Conservation (phyloP, 352 stramenopile species). For the Phytophthora parvispora region DNA sequence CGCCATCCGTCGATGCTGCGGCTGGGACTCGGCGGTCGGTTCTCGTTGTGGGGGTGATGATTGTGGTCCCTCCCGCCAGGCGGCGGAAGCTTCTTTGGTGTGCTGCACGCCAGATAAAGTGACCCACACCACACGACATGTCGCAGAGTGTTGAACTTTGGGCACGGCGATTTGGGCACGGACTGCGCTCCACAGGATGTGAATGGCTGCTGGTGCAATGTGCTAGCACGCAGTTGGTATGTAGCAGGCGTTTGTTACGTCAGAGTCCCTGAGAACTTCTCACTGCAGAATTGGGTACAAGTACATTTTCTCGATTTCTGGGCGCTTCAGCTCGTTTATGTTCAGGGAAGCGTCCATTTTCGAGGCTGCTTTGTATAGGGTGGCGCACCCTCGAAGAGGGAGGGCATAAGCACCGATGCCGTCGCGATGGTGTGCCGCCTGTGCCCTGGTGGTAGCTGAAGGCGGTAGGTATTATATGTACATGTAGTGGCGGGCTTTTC, state of each 20-base stretch:
- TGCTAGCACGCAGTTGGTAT: too few species aligned
- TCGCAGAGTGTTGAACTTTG: neutral
- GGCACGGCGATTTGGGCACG: neutral
- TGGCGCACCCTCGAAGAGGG: neutral
- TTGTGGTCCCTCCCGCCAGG: conserved; percentile 15
- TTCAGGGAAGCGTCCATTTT: neutral
- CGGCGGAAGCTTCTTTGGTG: neutral
- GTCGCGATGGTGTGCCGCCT: neutral
- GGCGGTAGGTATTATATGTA: too few species aligned
- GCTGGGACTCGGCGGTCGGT: too few species aligned
- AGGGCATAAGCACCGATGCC: neutral
- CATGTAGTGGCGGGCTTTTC: too few species aligned
- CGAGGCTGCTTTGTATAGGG: neutral
- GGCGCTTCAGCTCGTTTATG: neutral
- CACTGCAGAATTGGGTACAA: too few species aligned
- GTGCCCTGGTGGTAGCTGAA: neutral
- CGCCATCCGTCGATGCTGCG: too few species aligned
- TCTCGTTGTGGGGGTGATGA: conserved; percentile 5
- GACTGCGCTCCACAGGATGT: neutral
- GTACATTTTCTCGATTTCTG: too few species aligned
- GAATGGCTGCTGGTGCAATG: too few species aligned
- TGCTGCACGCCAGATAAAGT: neutral
- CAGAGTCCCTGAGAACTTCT: too few species aligned
- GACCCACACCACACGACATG: neutral
- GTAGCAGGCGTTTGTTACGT: too few species aligned